phyloP scores from a whole-genome alignment of 768 basidiomycete species.

The Goffeauzyma gilvescens region DNA sequence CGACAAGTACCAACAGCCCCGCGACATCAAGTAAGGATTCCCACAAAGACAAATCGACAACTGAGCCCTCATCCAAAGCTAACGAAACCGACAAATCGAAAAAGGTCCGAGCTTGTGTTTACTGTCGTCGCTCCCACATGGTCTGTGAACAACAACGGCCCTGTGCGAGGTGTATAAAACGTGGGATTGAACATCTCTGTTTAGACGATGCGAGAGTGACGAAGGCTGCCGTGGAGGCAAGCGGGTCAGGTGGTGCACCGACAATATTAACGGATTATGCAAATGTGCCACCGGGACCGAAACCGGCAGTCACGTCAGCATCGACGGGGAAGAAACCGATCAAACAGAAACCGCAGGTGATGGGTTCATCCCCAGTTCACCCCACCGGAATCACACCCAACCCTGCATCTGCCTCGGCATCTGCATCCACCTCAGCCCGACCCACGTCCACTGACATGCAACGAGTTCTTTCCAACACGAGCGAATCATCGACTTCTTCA shows the following conservation, averaged over 20 bases:
- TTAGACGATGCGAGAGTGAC: constrained; percentile 50
- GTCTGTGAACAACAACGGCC: constrained; percentile 38
- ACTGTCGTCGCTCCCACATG: constrained; percentile 44
- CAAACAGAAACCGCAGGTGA: background rate
- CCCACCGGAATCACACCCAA: constrained; percentile 3
- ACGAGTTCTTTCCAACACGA: too few relatives aligned
- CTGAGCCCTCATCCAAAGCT: too few relatives aligned
- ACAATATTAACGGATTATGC: constrained; percentile 7
- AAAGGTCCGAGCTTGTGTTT: constrained; percentile 82
- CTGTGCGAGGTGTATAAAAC: constrained; percentile 85
- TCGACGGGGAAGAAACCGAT: background rate
- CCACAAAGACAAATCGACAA: too few relatives aligned
- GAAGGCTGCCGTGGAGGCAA: background rate
- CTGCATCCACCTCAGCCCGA: background rate
- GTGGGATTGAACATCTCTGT: constrained; percentile 87
- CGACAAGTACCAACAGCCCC: too few relatives aligned
- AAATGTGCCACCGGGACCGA: background rate
- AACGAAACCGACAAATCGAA: too few relatives aligned
- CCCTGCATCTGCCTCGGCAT: constrained; percentile 1
- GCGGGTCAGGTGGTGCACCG: background rate
- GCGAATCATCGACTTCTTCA: background rate
- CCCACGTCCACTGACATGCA: too few relatives aligned
- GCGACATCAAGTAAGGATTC: too few relatives aligned
- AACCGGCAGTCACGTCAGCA: background rate
- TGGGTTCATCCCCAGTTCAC: background rate